Base-by-base conservation (phyloP, 768 basidiomycete species). In the Auricularia heimuer region DNA sequence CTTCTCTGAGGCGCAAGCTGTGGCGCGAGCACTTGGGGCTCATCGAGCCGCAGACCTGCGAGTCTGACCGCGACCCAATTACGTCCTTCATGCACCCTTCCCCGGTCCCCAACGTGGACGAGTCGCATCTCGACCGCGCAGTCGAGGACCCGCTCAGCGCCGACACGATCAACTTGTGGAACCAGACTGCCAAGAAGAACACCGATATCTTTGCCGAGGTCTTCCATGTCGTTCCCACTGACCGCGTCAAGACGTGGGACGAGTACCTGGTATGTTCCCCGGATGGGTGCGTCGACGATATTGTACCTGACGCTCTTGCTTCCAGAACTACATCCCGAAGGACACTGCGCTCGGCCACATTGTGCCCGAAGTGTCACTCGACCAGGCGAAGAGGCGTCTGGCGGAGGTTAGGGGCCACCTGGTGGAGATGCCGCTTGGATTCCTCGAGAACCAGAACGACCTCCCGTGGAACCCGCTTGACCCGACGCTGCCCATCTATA, bases 201-300 rank as follows among this genome's bases (percentile, higher is more conserved):
- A 80, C 92, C 64, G 88, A 90, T 72, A 81, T 94, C 64, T 96
- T 93, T 69, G 87, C 89, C 3, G 90, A 92, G 76, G 70, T 94
- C 36, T 97, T 96, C 80, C 81, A 86, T 47, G 87, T 90, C n/a
- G 84, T 92, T 16, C 93, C 94, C 3, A 88, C 86, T 12, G 93
- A 97, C 75, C 75, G 88, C 34, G 88, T 95, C 62, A 81, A 86
- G 67, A 81, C 81, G 64, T 94, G 91, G 92, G 76, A 81, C 8
- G 83, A 85, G 3, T 96, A 94, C 72, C 86, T 89, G 62, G 90
- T 89, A 69, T 35, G 84, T 71, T 62, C 54, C 74, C 64, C 64
- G 51, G 18, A n/a, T 2, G 54, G 21, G 18, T 67, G 24, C 8
- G 18, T 4, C 56, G 56, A 7, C 29, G 21, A 10, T 60, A 29